Conservation (phyloP, 2,329 filamentous ascomycete genomes). For the Leptographium wingfieldii region DNA sequence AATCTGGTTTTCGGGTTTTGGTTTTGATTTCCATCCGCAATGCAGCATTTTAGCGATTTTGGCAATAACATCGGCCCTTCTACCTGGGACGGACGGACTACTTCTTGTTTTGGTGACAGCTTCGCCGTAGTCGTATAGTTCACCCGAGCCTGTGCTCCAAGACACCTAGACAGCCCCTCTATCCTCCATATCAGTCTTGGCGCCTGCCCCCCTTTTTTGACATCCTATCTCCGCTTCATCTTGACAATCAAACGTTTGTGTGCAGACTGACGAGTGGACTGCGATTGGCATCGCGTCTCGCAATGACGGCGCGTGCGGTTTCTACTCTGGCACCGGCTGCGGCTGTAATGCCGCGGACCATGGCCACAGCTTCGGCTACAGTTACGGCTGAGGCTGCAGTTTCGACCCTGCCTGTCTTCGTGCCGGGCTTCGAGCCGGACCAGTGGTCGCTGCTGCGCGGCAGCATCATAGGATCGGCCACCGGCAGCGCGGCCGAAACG, state of each 20-base stretch:
- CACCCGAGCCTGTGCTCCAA: not conserved
- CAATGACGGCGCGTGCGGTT: not conserved
- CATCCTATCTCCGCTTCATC: not conserved
- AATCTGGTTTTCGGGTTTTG: not conserved
- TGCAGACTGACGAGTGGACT: not conserved
- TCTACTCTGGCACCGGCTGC: not conserved
- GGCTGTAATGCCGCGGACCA: not conserved
- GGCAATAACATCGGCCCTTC: too few relatives aligned
- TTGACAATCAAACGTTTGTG: not conserved
- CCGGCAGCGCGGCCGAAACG: slow-evolving; percentile 19
- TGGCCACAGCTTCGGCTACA: slow-evolving; percentile 12
- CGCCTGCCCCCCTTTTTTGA: not conserved
- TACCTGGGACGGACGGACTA: too few relatives aligned
- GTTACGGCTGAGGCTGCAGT: slow-evolving; percentile 2
- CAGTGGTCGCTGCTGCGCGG: slow-evolving; percentile 33
- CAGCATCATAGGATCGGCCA: slow-evolving; percentile 24
- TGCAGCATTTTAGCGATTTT: too few relatives aligned
- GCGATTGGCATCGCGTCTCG: not conserved
- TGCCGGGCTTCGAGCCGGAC: slow-evolving; percentile 29
- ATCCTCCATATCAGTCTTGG: not conserved
- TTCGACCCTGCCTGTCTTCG: slow-evolving; percentile 31
- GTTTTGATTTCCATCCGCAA: too few relatives aligned
- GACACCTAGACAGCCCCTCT: not conserved
- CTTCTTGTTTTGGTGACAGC: not conserved
- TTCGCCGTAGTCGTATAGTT: not conserved